Evolutionary conservation across 1,284 basidiomycete species (phyloP), one percentile per base, ranked within the genome.

Genomic region (Apiotrichum gracile): DNA sequence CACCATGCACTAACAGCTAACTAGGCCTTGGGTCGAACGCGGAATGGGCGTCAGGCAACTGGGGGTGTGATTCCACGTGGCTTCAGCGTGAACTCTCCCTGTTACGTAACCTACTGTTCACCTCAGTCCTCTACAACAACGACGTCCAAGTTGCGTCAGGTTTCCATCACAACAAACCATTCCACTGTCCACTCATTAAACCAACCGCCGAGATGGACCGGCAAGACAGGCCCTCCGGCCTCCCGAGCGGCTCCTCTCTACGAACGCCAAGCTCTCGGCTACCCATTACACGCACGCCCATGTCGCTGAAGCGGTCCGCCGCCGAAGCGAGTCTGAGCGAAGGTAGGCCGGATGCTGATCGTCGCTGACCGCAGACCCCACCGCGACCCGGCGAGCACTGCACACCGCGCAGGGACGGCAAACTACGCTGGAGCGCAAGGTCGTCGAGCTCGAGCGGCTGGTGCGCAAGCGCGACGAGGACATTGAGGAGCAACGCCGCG

Each of bases 401-500:
- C 51, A 54, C 4, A 42, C 55, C 4, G 53, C 58, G 2, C 59
- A 61, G 37, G 37, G 55, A 1, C 59, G 52, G 22, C 33, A 58
- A 10, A 53, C 60, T 0, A 60, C 55, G 2, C 41, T 66, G 8
- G 64, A 68, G 26, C 52, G 62, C 12, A 51, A 51, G 8, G 51
- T 64, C 6, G 46, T 54, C n/a, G 55, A 55, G 24, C 57, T 67
- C 5, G 54, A 67, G 49, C 51, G 47, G 21, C 52, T 41, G 24
- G 49, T 62, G 2, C 44, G 47, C 2, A 53, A 61, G 39, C 52
- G 55, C n/a, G 58, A 57, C 13, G 35, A 51, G 14, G 41, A 58
- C 25, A 51, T 66, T 12, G 69, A 64, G 38, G 59, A 64, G 37
- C 62, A 66, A 37, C 51, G 62, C 19, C 25, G 54, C 4, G 60